These are phyloP conservation scores for Tremella mesenterica DNA, from an alignment of 768 basidiomycete genomes.

Conservation along the genomic window DNA sequence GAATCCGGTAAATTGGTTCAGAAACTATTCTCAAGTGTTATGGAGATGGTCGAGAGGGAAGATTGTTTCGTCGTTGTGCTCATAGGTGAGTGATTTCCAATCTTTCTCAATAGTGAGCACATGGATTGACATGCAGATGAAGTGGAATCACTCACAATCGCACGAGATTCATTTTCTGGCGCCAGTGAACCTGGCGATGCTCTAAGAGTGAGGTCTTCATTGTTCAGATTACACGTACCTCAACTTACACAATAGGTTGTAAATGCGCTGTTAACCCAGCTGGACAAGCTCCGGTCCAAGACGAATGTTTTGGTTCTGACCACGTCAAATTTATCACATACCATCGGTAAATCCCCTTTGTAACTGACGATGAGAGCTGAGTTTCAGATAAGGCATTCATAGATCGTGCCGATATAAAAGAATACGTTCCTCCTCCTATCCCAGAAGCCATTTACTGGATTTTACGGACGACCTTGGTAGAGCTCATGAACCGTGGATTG, in stretches of 20 bases:
- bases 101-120: neutral
- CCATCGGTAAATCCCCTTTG: slow-evolving; percentile 60
- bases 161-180: slow-evolving; percentile 84
- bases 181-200: slow-evolving; percentile 96
- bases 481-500: slow-evolving; percentile 67
- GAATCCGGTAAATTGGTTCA: slow-evolving; percentile 98
- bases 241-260: slow-evolving; percentile 60
- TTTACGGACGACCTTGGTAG: slow-evolving; percentile 66
- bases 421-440: slow-evolving; percentile 85
- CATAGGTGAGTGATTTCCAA: slow-evolving; percentile 59
- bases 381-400: slow-evolving; percentile 79
- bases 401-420: slow-evolving; percentile 92
- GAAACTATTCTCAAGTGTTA: slow-evolving; percentile 71
- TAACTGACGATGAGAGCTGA: neutral
- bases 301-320: slow-evolving; percentile 95
- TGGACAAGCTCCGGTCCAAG: slow-evolving; percentile 85
- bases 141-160: slow-evolving; percentile 90
- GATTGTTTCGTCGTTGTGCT: slow-evolving; percentile 84
- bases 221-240: neutral
- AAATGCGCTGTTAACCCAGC: slow-evolving; percentile 89
- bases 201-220: slow-evolving; percentile 56
- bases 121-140: slow-evolving; percentile 56
- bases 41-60: slow-evolving; percentile 84
- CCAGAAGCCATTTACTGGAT: slow-evolving; percentile 91
- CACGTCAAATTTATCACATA: slow-evolving; percentile 87